These are phyloP conservation scores for Ganoderma multipileum DNA, from an alignment of 1,284 basidiomycete genomes.

Conservation along the genomic window DNA sequence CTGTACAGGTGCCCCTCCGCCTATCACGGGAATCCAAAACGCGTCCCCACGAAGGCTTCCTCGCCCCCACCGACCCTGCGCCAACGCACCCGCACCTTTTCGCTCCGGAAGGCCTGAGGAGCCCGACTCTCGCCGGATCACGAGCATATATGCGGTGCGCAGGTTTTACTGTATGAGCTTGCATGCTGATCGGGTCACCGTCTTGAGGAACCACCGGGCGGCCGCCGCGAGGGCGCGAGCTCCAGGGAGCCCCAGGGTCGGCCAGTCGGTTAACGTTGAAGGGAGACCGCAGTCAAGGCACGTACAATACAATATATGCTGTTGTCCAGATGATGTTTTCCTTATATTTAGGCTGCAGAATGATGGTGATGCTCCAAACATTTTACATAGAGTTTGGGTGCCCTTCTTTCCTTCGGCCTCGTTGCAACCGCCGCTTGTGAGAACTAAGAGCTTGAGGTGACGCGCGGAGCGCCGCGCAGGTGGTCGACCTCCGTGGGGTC, in stretches of 20 bases:
- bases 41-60: not conserved
- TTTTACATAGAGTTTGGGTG: not conserved
- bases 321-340: not conserved
- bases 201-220: not conserved
- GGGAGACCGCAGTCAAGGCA: not conserved
- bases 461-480: not conserved
- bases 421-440: not conserved
- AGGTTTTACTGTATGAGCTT: not conserved
- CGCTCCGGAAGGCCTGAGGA: not conserved
- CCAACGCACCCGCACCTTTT: not conserved
- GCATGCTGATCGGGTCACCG: not conserved
- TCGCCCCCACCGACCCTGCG: not conserved
- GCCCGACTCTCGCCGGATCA: conserved; percentile 2
- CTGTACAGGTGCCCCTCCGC: not conserved
- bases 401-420: not conserved
- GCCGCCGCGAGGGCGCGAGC: not conserved
- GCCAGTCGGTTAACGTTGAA: not conserved
- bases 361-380: not conserved
- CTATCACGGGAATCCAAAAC: not conserved
- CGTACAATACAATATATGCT: not conserved
- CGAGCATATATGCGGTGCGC: not conserved
- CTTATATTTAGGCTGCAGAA: not conserved
- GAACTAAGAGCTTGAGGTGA: too few species aligned
- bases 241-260: not conserved
- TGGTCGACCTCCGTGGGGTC: too few species aligned